Base-by-base conservation (phyloP, 345 rosid genomes). In the Carallia pectinifolia region DNA sequence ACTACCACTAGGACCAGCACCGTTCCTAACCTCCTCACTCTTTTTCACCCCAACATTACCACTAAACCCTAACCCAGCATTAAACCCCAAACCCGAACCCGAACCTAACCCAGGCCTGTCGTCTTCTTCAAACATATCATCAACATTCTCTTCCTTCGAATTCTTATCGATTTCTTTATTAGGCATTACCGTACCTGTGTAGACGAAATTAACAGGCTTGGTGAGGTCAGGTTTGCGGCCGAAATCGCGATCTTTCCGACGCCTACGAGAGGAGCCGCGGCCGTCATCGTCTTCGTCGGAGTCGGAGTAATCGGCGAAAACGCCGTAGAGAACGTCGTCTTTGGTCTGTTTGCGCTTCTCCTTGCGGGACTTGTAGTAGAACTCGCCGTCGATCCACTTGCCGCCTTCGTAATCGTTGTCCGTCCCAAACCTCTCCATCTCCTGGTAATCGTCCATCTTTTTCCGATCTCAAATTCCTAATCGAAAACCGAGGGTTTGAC, bases 341-440 rank as follows among this genome's bases (percentile, higher is more conserved):
- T 84, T 94, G 58, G 96, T 90, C 74, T 91, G 97, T 23, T 70
- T 81, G 54, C 84, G 85, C 77, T 86, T 90, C 71, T 88, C 88
- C 76, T 79, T 85, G 74, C 88, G 86, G 53, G 64, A 83, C 60
- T 76, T 77, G 82, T 84, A 87, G 56, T 86, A 80, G 76, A 87
- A 90, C 79, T 94, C 97, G 30, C 88, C 95, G 52, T 74, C 68
- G 10, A 82, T 86, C 95, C 93, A 91, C 53, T 83, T 85, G 36
- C 90, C 96, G 19, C 75, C 98, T 36, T 94, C 98, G 56, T 76
- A 90, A 37, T 94, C 97, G 66, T 94, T 94, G 27, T 91, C 93
- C 91, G 85, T 81, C 29, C 83, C 87, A 67, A 89, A 93, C 62
- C 87, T 85, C 75, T 91, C 98, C 97, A 85, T 89, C 74, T 91